These are phyloP conservation scores for Apiospora phragmitis DNA, from an alignment of 2,329 filamentous ascomycete species.

Conservation along the genomic window DNA sequence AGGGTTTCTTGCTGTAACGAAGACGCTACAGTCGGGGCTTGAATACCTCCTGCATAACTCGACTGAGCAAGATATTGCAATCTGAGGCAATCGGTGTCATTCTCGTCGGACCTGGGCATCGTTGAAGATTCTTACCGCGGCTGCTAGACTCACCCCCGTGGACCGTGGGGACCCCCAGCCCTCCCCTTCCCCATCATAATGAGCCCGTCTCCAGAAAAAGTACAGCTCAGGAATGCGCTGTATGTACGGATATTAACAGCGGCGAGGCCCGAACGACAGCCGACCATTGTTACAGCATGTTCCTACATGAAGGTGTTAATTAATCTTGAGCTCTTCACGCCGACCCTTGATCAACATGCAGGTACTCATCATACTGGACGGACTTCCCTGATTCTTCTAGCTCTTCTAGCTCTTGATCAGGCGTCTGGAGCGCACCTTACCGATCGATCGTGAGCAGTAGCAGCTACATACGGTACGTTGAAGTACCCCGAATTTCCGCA, in stretches of 20 bases:
- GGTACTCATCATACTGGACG: background rate
- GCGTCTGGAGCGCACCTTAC: background rate
- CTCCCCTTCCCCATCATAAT: conserved; percentile 2
- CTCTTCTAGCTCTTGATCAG: background rate
- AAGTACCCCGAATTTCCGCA: conserved; percentile 4
- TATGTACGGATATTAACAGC: background rate
- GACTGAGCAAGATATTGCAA: background rate
- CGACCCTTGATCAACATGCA: background rate
- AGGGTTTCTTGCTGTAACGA: conserved; percentile 5
- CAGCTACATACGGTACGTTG: background rate
- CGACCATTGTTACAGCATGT: background rate
- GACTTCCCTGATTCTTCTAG: background rate
- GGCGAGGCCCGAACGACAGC: conserved; percentile 1
- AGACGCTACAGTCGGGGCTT: background rate
- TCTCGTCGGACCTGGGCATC: background rate
- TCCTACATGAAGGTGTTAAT: background rate
- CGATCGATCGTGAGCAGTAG: background rate
- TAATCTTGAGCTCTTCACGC: background rate
- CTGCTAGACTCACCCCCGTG: background rate
- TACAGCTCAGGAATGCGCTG: background rate
- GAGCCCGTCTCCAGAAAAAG: background rate
- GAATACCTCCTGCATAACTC: background rate
- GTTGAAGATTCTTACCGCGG: background rate
- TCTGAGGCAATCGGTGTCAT: background rate
- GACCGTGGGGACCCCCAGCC: conserved; percentile 3